phyloP scores from a whole-genome alignment of 1,284 basidiomycete species.

The Cutaneotrichosporon dermatis region DNA sequence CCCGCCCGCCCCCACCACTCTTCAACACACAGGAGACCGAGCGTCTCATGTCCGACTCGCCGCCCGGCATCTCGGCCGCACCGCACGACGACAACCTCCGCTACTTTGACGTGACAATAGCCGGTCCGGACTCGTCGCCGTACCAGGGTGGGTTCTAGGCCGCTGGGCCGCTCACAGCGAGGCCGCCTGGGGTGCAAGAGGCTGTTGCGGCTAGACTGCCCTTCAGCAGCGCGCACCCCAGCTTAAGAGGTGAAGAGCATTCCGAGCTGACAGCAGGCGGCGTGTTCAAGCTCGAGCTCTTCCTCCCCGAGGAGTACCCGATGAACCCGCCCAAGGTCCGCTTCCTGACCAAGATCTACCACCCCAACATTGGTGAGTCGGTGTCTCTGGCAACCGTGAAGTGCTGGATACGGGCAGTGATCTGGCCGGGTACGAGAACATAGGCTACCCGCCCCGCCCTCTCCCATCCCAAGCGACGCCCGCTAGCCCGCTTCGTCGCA shows the following conservation, averaged over 20 bases:
- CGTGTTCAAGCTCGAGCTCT: conserved; percentile 90
- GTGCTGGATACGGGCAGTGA: background rate
- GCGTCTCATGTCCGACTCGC: conserved; percentile 88
- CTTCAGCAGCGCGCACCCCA: background rate
- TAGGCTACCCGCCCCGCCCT: too few species aligned
- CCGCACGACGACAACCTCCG: conserved; percentile 97
- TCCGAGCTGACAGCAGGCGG: conserved; percentile 59
- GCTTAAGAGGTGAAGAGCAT: too few species aligned
- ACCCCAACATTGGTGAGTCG: conserved; percentile 90
- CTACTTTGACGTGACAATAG: conserved; percentile 97
- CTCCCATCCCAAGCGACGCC: too few species aligned
- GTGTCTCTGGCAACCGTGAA: background rate
- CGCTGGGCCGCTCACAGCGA: background rate
- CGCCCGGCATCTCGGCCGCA: conserved; percentile 86
- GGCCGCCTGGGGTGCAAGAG: too few species aligned
- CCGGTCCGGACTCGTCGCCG: conserved; percentile 88
- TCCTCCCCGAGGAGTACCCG: conserved; percentile 97
- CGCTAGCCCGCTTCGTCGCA: too few species aligned
- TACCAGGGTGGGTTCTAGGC: conserved; percentile 72
- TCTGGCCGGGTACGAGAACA: too few species aligned
- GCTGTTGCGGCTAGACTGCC: too few species aligned
- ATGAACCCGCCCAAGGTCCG: conserved; percentile 99
- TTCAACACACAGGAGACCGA: conserved; percentile 78
- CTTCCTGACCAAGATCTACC: conserved; percentile 99
- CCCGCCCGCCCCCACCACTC: background rate